phyloP scores from a whole-genome alignment of 441 rosid genomes.

The Geranium incanum region DNA sequence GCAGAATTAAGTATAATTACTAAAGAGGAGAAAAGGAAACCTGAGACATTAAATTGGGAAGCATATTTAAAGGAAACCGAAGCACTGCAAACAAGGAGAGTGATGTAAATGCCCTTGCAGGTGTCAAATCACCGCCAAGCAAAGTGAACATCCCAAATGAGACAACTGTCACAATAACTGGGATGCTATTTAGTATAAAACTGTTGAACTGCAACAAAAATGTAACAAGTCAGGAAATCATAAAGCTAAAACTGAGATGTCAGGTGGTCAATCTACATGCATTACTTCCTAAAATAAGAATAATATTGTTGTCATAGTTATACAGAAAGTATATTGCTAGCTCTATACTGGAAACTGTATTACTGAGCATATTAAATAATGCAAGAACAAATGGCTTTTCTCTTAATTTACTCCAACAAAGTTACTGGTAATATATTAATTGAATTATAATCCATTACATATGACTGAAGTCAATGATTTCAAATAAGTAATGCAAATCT shows the following conservation, averaged over 20 bases:
- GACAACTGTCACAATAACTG: constrained; percentile 84
- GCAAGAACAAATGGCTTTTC: background rate
- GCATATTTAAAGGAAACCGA: constrained; percentile 94
- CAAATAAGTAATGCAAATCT: constrained; percentile 4
- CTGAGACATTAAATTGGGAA: constrained; percentile 93
- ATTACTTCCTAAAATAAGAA: constrained; percentile 4
- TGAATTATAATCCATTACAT: background rate
- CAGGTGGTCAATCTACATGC: background rate
- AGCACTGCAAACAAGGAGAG: constrained; percentile 93
- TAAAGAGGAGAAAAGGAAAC: constrained; percentile 32
- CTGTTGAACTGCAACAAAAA: constrained; percentile 57
- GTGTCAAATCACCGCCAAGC: constrained; percentile 98
- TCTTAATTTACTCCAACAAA: background rate
- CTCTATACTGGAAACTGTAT: background rate
- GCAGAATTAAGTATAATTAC: background rate
- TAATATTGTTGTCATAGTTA: background rate
- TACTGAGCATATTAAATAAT: background rate
- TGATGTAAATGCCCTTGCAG: constrained; percentile 97
- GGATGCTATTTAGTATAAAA: constrained; percentile 81
- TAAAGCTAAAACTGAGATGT: background rate
- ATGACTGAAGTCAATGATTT: background rate
- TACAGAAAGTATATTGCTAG: constrained; percentile 1
- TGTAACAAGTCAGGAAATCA: constrained; percentile 23
- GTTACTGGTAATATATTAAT: background rate
- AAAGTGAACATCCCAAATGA: constrained; percentile 92